phyloP scores from a whole-genome alignment of 495 filamentous ascomycete species.

The Neurospora tetraspora region DNA sequence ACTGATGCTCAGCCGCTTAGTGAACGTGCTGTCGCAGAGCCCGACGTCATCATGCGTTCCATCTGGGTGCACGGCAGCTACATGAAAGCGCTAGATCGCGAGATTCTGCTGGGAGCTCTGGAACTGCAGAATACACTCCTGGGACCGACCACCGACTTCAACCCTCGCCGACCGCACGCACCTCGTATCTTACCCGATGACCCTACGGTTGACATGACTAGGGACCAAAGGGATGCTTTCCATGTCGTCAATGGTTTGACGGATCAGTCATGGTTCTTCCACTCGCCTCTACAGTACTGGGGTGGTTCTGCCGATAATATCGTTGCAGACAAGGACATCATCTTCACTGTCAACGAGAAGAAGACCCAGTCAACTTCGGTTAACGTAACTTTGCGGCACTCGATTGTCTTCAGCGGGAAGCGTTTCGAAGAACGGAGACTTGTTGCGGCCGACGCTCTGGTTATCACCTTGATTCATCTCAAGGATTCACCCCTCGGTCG shows the following conservation, averaged over 20 bases:
- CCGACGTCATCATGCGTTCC: conserved; percentile 48
- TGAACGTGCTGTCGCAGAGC: conserved; percentile 23
- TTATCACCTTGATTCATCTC: conserved; percentile 60
- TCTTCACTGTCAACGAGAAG: conserved; percentile 52
- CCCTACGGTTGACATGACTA: conserved; percentile 20
- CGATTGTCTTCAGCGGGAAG: conserved; percentile 67
- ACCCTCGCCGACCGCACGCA: conserved; percentile 27
- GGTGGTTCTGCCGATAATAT: conserved; percentile 48
- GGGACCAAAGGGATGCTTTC: conserved; percentile 34
- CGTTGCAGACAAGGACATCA: conserved; percentile 44
- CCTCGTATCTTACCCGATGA: conserved; percentile 7
- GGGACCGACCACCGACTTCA: conserved; percentile 41
- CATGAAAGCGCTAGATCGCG: conserved; percentile 55
- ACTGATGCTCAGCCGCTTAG: conserved; percentile 54
- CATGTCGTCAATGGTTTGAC: conserved; percentile 43
- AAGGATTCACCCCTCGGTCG: conserved; percentile 45
- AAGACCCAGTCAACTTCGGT: conserved; percentile 45
- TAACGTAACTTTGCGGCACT: conserved; percentile 60
- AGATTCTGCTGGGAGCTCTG: conserved; percentile 51
- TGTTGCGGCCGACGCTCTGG: conserved; percentile 58
- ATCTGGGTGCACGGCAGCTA: conserved; percentile 54
- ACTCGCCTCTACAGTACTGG: conserved; percentile 70
- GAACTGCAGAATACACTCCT: conserved; percentile 52
- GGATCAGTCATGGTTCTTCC: conserved; percentile 51
- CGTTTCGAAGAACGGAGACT: conserved; percentile 51